A percentile compares a stretch with the other conserved stretches of the same genome.
Evolutionary conservation across 176 grass and related monocot genomes (phyloP).

Genomic region (Rhipidocladum racemiflorum): DNA sequence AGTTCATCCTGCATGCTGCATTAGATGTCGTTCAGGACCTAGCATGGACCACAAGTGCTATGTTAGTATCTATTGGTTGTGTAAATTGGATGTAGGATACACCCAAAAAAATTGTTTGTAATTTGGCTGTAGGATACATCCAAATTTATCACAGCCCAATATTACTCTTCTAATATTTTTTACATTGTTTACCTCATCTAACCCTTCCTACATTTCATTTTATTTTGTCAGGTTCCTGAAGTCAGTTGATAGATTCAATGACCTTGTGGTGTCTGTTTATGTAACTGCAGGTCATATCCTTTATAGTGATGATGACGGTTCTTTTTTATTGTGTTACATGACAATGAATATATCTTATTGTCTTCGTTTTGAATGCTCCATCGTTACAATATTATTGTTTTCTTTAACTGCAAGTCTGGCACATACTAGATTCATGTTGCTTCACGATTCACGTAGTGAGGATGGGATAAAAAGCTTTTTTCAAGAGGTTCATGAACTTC

Average conservation of each 20-base stretch:
- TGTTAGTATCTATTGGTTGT: constrained; percentile 50
- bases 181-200: constrained; percentile 3
- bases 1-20: constrained; percentile 90
- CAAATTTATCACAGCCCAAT: not conserved
- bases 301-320: constrained; percentile 4
- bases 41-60: constrained; percentile 88
- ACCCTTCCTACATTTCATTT: not conserved
- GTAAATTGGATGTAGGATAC: constrained; percentile 17
- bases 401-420: constrained; percentile 42
- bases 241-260: constrained; percentile 87
- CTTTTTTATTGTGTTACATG: not conserved
- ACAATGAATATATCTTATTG: not conserved
- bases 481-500: constrained; percentile 92
- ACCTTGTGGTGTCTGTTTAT: constrained; percentile 89
- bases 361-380: constrained; percentile 4
- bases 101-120: not conserved
- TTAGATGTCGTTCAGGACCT: constrained; percentile 92
- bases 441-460: constrained; percentile 89
- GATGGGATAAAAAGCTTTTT: constrained; percentile 94
- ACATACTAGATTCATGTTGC: constrained; percentile 94
- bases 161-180: not conserved
- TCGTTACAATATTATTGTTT: constrained; percentile 21
- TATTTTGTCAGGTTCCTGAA: constrained; percentile 70
- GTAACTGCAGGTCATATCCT: constrained; percentile 97
- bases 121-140: constrained; percentile 1